Base-by-base conservation (phyloP, 2,329 filamentous ascomycete genomes). In the Verticillium zaregamsianum region DNA sequence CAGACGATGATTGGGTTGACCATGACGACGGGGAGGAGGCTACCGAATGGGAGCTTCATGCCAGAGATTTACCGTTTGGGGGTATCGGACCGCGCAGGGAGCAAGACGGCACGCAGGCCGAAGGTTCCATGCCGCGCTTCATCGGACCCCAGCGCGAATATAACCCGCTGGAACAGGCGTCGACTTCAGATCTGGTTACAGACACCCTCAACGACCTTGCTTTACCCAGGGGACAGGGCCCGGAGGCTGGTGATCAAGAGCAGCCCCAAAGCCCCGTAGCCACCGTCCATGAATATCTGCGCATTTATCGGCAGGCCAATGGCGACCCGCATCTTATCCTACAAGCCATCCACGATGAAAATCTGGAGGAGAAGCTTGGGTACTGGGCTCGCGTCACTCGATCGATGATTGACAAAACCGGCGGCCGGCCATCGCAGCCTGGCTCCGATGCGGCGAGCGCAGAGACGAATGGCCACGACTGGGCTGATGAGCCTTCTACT, bases 291-390 rank as follows among this genome's bases (percentile, higher is more conserved):
- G 82, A 78, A 69, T 85, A 77, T 72, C 76, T 82, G 66, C 80
- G 78, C 61, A 87, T 85, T 40, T 88, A 86, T 72, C 79, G 81
- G 52, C 83, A 84, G 61, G 86, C 86, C 1, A 80, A 81, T 54
- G 87, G 87, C 5, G 81, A 90, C 66, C 81, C 82, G 0, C 78
- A 83, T 39, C 81, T 80, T 62, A 85, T 90, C 31, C 66, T 89
- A 3, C 77, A 80, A 49, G 85, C 90, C 25, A 86, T 90, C 35
- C 80, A 83, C 45, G 81, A 85, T 40, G 86, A 90, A 66, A 80
- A 82, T 5, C 79, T 86, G 2, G 79, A 84, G 61, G 83, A 86
- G 12, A 82, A 83, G 58, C 78, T 91, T 37, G 77, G 78, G 12
- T 85, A 86, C 70, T 86, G 87, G 78, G 79, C 89, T 12, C 78